A percentile compares a stretch with the other conserved stretches of the same genome.
Evolutionary conservation across 352 stramenopile genomes (phyloP).

Genomic region (Phytophthora tubulina): DNA sequence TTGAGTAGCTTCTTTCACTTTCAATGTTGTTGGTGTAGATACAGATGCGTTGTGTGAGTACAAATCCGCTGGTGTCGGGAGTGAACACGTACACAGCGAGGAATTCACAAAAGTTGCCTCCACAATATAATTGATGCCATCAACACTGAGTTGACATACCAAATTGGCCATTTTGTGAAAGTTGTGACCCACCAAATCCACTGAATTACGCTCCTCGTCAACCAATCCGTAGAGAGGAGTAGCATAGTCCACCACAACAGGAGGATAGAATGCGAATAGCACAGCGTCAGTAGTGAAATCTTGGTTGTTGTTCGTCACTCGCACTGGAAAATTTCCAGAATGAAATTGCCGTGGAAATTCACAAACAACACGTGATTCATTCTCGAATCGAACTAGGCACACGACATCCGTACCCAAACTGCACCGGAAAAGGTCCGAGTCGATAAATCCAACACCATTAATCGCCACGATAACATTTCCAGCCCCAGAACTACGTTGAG

Average conservation of each 20-base stretch:
- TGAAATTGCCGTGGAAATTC: slow-evolving; percentile 29
- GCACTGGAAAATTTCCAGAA: slow-evolving; percentile 32
- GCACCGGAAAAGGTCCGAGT: slow-evolving; percentile 41
- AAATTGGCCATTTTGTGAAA: slow-evolving; percentile 35
- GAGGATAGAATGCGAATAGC: slow-evolving; percentile 21
- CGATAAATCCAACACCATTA: slow-evolving; percentile 38
- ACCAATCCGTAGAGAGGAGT: slow-evolving; percentile 28
- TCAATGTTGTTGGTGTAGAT: slow-evolving; percentile 17
- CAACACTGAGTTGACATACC: slow-evolving; percentile 30
- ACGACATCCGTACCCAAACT: slow-evolving; percentile 27
- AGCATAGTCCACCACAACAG: slow-evolving; percentile 31
- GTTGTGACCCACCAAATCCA: slow-evolving; percentile 41
- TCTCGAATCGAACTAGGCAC: slow-evolving; percentile 19
- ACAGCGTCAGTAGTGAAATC: slow-evolving; percentile 43
- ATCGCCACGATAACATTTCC: slow-evolving; percentile 30
- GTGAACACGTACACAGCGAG: slow-evolving; percentile 14
- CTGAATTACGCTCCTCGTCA: slow-evolving; percentile 20
- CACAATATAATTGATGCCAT: background rate
- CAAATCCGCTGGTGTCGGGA: slow-evolving; percentile 18
- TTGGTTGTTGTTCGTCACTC: slow-evolving; percentile 53
- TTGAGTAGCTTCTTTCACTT: slow-evolving; percentile 43
- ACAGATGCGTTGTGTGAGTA: slow-evolving; percentile 26
- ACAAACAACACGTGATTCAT: slow-evolving; percentile 31
- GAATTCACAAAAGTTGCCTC: slow-evolving; percentile 11
- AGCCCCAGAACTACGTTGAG: slow-evolving; percentile 22